Percentiles rank a stretch among this genome's conserved stretches.
These are phyloP conservation scores for Mychonastes homosphaera DNA, from an alignment of 139 green algal genomes.

Conservation along the genomic window DNA sequence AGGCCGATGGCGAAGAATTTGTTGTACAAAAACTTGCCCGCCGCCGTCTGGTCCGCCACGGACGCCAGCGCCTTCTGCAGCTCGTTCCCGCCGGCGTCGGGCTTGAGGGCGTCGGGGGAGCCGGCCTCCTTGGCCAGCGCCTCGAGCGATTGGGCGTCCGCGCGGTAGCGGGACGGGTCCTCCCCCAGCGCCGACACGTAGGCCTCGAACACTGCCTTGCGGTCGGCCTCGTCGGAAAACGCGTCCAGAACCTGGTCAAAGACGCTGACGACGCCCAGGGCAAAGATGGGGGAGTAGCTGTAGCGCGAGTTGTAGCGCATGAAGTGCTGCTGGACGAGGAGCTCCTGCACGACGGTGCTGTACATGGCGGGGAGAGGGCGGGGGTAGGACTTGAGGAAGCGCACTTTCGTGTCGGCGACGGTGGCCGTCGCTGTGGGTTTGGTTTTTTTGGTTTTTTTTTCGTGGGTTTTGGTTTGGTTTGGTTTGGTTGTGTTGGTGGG, in stretches of 20 bases:
- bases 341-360: constrained; percentile 77
- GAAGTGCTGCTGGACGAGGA: constrained; percentile 89
- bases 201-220: constrained; percentile 55
- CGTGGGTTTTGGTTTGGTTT: too few species aligned
- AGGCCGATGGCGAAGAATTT: constrained; percentile 89
- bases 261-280: constrained; percentile 74
- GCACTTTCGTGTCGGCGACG: constrained; percentile 53
- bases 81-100: constrained; percentile 40
- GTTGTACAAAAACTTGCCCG: constrained; percentile 68
- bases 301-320: constrained; percentile 78
- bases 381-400: constrained; percentile 45
- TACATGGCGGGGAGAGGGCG: constrained; percentile 72
- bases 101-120: constrained; percentile 30
- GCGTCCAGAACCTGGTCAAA: constrained; percentile 83
- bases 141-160: constrained; percentile 55
- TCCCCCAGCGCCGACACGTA: constrained; percentile 71
- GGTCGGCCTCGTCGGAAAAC: constrained; percentile 32
- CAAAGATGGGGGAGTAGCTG: constrained; percentile 80
- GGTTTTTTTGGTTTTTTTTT: too few species aligned
- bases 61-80: constrained; percentile 54
- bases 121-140: constrained; percentile 25
- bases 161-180: constrained; percentile 52
- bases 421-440: constrained; percentile 33
- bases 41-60: constrained; percentile 35
- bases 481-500: too few species aligned